phyloP scores from a whole-genome alignment of 805 yeast species.

The Candida orba region DNA sequence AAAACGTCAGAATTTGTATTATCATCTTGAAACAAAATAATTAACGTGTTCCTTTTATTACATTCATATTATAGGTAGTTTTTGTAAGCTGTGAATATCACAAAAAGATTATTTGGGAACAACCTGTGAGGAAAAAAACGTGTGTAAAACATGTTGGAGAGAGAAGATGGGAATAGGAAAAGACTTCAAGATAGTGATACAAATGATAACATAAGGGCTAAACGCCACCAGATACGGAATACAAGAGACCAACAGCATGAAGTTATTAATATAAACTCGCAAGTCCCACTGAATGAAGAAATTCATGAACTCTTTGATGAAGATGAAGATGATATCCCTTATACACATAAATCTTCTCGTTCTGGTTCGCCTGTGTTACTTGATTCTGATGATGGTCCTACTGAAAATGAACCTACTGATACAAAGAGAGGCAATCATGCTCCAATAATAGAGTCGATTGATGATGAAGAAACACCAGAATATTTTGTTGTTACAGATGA shows the following conservation, averaged over 20 bases:
- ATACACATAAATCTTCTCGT: slow-evolving; percentile 18
- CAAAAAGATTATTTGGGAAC: no score
- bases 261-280: not conserved
- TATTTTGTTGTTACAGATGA: not conserved
- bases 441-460: not conserved
- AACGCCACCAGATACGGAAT: not conserved
- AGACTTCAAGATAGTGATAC: not conserved
- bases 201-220: not conserved
- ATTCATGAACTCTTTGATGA: slow-evolving; percentile 7
- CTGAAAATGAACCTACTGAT: slow-evolving; percentile 1
- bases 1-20: no score
- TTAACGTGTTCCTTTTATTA: no score
- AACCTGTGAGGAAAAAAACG: not conserved
- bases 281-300: not conserved
- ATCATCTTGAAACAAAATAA: no score
- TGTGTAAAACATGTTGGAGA: not conserved
- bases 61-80: no score
- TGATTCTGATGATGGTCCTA: slow-evolving; percentile 9
- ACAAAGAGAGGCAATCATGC: not conserved
- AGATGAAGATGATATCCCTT: slow-evolving; percentile 24
- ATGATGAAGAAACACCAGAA: slow-evolving; percentile 7
- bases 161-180: not conserved
- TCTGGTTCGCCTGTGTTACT: slow-evolving; percentile 18
- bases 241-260: not conserved
- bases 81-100: no score